phyloP scores from a whole-genome alignment of 2,329 filamentous ascomycete genomes.

The Diaporthe sp. region DNA sequence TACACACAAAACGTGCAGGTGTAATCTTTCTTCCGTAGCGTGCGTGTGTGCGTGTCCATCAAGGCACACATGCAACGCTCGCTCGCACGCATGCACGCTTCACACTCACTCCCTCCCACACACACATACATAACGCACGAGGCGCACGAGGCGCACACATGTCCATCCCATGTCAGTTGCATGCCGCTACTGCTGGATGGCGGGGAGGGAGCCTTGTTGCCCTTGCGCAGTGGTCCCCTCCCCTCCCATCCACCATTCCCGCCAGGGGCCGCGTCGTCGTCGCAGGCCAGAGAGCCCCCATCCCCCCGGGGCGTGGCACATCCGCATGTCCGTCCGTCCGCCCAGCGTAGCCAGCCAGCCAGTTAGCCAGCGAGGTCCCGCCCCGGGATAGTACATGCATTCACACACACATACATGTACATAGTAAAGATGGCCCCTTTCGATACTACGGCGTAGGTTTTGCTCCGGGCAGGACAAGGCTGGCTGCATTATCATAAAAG shows the following conservation, averaged over 20 bases:
- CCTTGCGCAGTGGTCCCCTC: neutral
- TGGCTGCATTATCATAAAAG: neutral
- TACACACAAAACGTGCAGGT: too few species aligned
- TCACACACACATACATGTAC: neutral
- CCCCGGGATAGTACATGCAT: too few species aligned
- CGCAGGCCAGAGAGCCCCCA: neutral
- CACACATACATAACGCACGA: neutral
- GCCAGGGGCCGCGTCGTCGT: neutral
- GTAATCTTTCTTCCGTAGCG: too few species aligned
- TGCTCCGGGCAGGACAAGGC: neutral
- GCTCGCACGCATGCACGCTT: too few species aligned
- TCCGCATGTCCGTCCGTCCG: neutral
- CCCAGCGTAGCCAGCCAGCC: too few species aligned
- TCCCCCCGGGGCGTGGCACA: neutral
- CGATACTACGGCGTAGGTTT: constrained; percentile 12
- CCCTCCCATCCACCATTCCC: neutral
- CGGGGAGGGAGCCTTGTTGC: neutral
- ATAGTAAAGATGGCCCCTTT: neutral
- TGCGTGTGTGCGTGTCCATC: neutral
- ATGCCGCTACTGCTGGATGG: neutral
- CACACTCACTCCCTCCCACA: too few species aligned
- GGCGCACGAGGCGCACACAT: neutral
- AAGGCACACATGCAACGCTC: too few species aligned
- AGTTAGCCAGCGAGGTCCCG: too few species aligned
- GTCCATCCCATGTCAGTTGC: constrained; percentile 16